A percentile compares a stretch with the other conserved stretches of the same genome.
These are phyloP conservation scores for Candida silvicultrix DNA, from an alignment of 805 yeast species.

Conservation along the genomic window DNA sequence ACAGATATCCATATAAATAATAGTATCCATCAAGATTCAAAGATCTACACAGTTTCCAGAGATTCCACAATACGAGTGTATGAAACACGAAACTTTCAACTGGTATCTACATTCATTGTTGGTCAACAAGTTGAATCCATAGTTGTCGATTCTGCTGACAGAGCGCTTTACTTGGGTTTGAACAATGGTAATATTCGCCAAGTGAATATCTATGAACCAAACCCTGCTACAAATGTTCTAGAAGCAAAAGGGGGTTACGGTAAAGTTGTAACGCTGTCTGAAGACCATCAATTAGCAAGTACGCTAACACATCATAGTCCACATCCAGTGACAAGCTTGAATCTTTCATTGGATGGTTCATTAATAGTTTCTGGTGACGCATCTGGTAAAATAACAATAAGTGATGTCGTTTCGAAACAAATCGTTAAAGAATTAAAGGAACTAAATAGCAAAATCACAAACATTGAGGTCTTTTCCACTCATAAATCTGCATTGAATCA, in stretches of 20 bases:
- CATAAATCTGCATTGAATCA: slow-evolving; percentile 5
- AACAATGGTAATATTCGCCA: slow-evolving; percentile 52
- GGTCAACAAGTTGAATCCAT: slow-evolving; percentile 51
- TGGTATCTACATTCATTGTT: slow-evolving; percentile 69
- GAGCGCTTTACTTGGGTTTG: slow-evolving; percentile 69
- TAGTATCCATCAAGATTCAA: slow-evolving; percentile 54
- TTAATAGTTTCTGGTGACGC: slow-evolving; percentile 66
- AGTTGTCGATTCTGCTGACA: slow-evolving; percentile 70
- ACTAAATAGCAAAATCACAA: slow-evolving; percentile 12
- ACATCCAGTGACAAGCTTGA: slow-evolving; percentile 41
- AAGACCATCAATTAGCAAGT: slow-evolving; percentile 39
- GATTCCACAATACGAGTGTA: slow-evolving; percentile 76
- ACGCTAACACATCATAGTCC: slow-evolving; percentile 50
- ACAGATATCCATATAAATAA: slow-evolving; percentile 38
- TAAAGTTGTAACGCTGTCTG: slow-evolving; percentile 26
- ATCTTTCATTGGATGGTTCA: slow-evolving; percentile 71
- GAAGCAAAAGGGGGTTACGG: slow-evolving; percentile 25
- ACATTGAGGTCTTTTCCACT: slow-evolving; percentile 11
- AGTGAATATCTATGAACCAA: slow-evolving; percentile 42
- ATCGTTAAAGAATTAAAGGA: slow-evolving; percentile 49
- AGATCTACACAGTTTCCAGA: slow-evolving; percentile 60
- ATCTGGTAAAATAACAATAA: slow-evolving; percentile 56
- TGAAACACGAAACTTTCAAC: slow-evolving; percentile 35
- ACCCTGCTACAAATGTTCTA: slow-evolving; percentile 19
- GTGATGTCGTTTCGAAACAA: slow-evolving; percentile 69